These are phyloP conservation scores for Tetracladium marchalianum DNA, from an alignment of 495 filamentous ascomycete species.

Conservation along the genomic window DNA sequence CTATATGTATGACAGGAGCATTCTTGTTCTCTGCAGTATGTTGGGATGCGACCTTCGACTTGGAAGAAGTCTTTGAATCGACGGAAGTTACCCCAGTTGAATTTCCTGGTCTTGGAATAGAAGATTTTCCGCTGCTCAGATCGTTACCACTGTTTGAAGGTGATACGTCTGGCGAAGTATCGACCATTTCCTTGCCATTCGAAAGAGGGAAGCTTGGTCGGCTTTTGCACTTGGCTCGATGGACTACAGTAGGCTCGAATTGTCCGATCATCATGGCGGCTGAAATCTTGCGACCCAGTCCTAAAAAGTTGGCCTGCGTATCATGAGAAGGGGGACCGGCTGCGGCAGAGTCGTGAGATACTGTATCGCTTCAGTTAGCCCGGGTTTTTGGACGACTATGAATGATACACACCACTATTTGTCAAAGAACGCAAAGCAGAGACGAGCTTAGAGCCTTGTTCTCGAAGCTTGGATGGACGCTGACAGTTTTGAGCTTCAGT, in stretches of 20 bases:
- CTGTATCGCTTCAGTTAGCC: not conserved
- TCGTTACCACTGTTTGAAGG: conserved; percentile 8
- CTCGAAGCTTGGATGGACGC: conserved; percentile 24
- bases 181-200: conserved; percentile 7
- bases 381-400: not conserved
- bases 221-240: conserved; percentile 28
- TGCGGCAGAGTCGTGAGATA: conserved; percentile 7
- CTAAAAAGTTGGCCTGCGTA: conserved; percentile 2
- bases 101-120: conserved; percentile 4
- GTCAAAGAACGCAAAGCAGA: conserved; percentile 36
- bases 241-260: conserved; percentile 36
- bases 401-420: conserved; percentile 27
- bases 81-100: conserved; percentile 20
- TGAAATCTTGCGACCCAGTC: conserved; percentile 30
- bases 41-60: conserved; percentile 11
- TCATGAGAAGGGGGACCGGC: not conserved
- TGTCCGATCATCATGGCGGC: conserved; percentile 29
- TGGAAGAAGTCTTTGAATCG: conserved; percentile 15
- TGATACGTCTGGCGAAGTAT: conserved; percentile 8
- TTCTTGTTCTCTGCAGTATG: conserved; percentile 18
- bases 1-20: not conserved
- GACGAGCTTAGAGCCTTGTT: conserved; percentile 31
- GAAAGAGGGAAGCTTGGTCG: conserved; percentile 14
- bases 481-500: not conserved
- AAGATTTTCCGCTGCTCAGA: conserved; percentile 11